Base-by-base conservation (phyloP, 2,329 filamentous ascomycete species). In the Cytospora chrysosperma region DNA sequence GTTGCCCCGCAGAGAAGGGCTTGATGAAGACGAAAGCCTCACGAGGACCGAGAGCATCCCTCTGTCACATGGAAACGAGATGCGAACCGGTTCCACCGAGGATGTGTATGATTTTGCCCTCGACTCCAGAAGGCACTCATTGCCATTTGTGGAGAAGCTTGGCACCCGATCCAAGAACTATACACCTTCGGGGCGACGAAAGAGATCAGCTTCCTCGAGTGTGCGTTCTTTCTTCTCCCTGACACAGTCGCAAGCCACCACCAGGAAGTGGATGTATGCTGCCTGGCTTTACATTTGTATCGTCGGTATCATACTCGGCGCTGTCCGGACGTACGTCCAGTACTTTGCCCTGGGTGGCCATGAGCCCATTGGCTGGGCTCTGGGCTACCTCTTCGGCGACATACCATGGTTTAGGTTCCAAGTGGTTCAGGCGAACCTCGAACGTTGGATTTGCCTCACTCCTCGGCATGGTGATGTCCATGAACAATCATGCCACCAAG, bases 331-430 rank as follows among this genome's bases (percentile, higher is more conserved):
- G 2, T 90, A 92, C 68, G 86, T 98, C 56, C 77, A 83, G 47
- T 76, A 78, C 51, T 81, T 84, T 66, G 93, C 92, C 17, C 80
- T 99, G 1, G 72, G 82, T 37, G 87, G 86, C 19, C 79, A 87
- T 58, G 95, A 99, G 70, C 93, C 95, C 0, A 85, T 99, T 52
- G 92, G 94, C 2, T 99, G 95, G 95, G 93, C 92, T 0, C 75
- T 97, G 13, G 89, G 92, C 2, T 99, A 99, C 74, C 78, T 97
- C 3, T 85, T 98, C 66, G 93, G 94, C 15, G 90, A 96, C 69
- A 73, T 93, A 13, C 82, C 85, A 0, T 82, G 81, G 71, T 86
- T 97, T 68, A 84, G 93, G 27, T 88, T 89, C 73, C 82, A 89
- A 73, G 84, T 94, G 10, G 81, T 92, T 19, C 84, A 82, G 65